phyloP scores from a whole-genome alignment of 805 yeast genomes.

The Teunomyces stri region DNA sequence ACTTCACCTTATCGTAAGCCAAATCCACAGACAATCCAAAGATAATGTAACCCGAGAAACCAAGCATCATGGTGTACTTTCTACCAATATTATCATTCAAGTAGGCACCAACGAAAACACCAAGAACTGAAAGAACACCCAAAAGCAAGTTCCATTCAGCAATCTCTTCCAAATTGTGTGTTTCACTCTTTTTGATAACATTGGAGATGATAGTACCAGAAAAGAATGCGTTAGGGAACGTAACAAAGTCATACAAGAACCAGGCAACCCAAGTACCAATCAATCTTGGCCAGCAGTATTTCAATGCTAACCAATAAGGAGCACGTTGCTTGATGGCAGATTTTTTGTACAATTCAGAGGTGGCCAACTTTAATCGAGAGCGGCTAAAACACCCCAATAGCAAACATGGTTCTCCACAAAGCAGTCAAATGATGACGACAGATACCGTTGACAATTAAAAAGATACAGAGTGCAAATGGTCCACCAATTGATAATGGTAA shows the following conservation, averaged over 20 bases:
- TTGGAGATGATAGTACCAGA: conserved; percentile 55
- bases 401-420: conserved; percentile 70
- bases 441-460: conserved; percentile 64
- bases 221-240: conserved; percentile 76
- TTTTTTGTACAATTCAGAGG: conserved; percentile 61
- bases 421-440: conserved; percentile 42
- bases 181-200: conserved; percentile 35
- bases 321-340: conserved; percentile 58
- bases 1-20: conserved; percentile 53
- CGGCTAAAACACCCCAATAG: conserved; percentile 67
- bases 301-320: conserved; percentile 54
- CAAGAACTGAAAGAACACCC: conserved; percentile 67
- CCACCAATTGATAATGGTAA: conserved; percentile 75
- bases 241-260: conserved; percentile 79
- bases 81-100: conserved; percentile 66
- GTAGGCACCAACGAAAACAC: conserved; percentile 67
- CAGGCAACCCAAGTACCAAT: conserved; percentile 75
- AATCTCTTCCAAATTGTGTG: conserved; percentile 47
- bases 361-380: conserved; percentile 60
- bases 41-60: conserved; percentile 67
- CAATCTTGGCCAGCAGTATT: conserved; percentile 65
- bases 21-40: conserved; percentile 72
- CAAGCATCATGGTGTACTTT: conserved; percentile 67
- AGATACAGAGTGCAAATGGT: conserved; percentile 68
- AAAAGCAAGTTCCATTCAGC: conserved; percentile 75